phyloP scores from a whole-genome alignment of 1,284 basidiomycete species.

The Melampsora abietis-canadensis region DNA sequence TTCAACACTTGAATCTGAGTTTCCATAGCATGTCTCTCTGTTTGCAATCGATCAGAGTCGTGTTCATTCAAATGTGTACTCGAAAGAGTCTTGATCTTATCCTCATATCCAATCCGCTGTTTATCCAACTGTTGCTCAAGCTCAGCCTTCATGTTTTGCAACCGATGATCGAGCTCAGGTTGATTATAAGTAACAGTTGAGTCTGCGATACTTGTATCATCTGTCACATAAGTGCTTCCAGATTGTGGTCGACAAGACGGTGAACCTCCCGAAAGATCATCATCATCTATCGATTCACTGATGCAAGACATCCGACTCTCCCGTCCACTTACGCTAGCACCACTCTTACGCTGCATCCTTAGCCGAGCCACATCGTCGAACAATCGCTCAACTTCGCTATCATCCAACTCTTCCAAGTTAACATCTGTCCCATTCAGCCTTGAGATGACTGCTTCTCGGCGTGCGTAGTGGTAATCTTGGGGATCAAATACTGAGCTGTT shows the following conservation, averaged over 20 bases:
- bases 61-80: slow-evolving; percentile 62
- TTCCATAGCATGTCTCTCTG: slow-evolving; percentile 74
- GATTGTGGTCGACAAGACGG: slow-evolving; percentile 65
- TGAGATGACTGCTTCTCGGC: slow-evolving; percentile 81
- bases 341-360: slow-evolving; percentile 60
- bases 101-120: slow-evolving; percentile 58
- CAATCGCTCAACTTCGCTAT: slow-evolving; percentile 86
- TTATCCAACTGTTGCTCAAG: slow-evolving; percentile 45
- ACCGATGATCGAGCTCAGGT: slow-evolving; percentile 38
- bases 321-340: slow-evolving; percentile 56
- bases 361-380: slow-evolving; percentile 83
- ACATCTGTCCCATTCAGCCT: slow-evolving; percentile 73
- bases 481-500: slow-evolving; percentile 57
- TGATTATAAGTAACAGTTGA: slow-evolving; percentile 57
- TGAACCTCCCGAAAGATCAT: slow-evolving; percentile 69
- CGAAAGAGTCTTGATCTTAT: slow-evolving; percentile 67
- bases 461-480: slow-evolving; percentile 89
- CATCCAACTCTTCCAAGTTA: slow-evolving; percentile 79
- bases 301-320: slow-evolving; percentile 67
- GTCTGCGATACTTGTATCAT: slow-evolving; percentile 73
- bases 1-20: slow-evolving; percentile 64
- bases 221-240: slow-evolving; percentile 67
- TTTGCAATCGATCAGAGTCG: slow-evolving; percentile 86
- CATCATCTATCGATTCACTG: slow-evolving; percentile 48
- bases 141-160: slow-evolving; percentile 37